Percentiles rank a stretch among this genome's conserved stretches.
Evolutionary conservation across 176 grass and related monocot species (phyloP).

Genomic region (Paspalum notatum): DNA sequence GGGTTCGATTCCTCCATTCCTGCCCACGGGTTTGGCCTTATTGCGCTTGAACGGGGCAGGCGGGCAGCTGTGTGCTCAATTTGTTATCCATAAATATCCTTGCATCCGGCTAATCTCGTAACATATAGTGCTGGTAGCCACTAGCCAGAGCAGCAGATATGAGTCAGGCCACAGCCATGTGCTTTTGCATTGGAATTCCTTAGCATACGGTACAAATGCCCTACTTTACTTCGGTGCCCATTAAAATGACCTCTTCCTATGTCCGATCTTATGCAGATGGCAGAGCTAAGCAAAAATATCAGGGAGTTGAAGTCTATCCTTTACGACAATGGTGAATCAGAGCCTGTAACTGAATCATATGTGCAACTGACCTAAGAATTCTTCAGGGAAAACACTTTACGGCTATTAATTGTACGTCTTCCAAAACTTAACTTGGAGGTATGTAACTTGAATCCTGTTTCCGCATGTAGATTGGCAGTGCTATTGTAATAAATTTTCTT

Average conservation of each 20-base stretch:
- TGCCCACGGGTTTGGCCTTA: not conserved
- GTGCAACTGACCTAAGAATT: conserved; percentile 93
- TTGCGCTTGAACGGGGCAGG: not conserved
- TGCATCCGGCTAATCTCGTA: not conserved
- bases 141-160: not conserved
- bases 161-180: not conserved
- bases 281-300: conserved; percentile 93
- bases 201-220: not conserved
- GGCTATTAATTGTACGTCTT: conserved; percentile 85
- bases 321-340: conserved; percentile 84
- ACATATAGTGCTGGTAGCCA: not conserved
- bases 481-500: not conserved
- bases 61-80: not conserved
- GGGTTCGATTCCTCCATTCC: not conserved
- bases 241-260: conserved; percentile 13
- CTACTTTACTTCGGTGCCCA: not conserved
- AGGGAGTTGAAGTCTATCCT: conserved; percentile 94
- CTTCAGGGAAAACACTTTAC: conserved; percentile 89
- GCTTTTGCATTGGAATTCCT: conserved; percentile 13
- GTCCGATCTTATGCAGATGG: conserved; percentile 62
- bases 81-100: not conserved
- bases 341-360: conserved; percentile 87
- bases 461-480: not conserved
- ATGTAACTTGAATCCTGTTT: conserved; percentile 34
- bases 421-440: conserved; percentile 96